Percentiles rank a stretch among this genome's conserved stretches.
These are phyloP conservation scores for Trichoderma erinaceum DNA, from an alignment of 495 filamentous ascomycete genomes.

Conservation along the genomic window DNA sequence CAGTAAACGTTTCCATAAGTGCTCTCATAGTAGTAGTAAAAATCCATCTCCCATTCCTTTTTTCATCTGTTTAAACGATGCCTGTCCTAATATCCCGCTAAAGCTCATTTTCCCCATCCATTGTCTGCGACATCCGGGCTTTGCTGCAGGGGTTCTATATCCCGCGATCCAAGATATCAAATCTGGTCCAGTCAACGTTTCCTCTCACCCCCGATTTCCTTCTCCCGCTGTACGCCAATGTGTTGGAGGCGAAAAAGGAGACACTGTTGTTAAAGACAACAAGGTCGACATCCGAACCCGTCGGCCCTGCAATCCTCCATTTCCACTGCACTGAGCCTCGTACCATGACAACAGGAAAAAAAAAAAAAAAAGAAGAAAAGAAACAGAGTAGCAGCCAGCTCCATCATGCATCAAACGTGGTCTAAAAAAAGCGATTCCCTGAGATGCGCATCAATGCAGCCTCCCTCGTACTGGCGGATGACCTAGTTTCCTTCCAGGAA, in stretches of 20 bases:
- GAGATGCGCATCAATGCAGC: conserved; percentile 17
- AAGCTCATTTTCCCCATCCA: conserved; percentile 14
- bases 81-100: conserved; percentile 7
- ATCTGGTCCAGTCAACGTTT: conserved; percentile 12
- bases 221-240: conserved; percentile 8
- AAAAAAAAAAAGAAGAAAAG: conserved; percentile 25
- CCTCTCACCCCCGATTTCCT: not conserved
- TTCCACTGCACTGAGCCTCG: conserved; percentile 4
- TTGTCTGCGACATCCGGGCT: conserved; percentile 13
- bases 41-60: conserved; percentile 4
- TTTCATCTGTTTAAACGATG: conserved; percentile 14
- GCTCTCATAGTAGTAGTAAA: not conserved
- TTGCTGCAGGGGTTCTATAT: conserved; percentile 12
- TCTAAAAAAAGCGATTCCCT: conserved; percentile 33
- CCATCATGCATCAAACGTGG: conserved; percentile 43
- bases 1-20: not conserved
- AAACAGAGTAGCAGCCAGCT: conserved; percentile 29
- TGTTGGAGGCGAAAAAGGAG: conserved; percentile 3
- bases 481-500: not conserved
- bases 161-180: conserved; percentile 12
- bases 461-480: conserved; percentile 9
- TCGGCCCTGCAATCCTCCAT: not conserved
- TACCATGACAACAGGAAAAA: conserved; percentile 11
- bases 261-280: conserved; percentile 7
- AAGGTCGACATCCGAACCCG: conserved; percentile 7